These are phyloP conservation scores for Cryptococcus amylolentus DNA, from an alignment of 1,284 basidiomycete species.

Conservation along the genomic window DNA sequence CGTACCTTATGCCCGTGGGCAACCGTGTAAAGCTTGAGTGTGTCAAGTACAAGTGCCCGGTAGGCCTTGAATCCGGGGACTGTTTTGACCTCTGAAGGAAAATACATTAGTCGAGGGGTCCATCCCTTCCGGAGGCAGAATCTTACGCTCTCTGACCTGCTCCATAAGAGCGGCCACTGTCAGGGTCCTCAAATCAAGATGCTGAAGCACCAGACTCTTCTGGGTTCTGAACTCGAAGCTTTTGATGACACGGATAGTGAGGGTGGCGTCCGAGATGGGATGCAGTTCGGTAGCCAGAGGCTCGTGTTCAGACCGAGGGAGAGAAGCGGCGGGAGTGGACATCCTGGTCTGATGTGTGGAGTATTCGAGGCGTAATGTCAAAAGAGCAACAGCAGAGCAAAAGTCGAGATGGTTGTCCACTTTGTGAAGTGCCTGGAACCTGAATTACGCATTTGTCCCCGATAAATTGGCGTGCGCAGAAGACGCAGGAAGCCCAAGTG, in stretches of 20 bases:
- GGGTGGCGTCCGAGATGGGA: conserved; percentile 36
- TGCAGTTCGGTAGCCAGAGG: conserved; percentile 29
- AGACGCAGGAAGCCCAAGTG: not conserved
- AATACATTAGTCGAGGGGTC: not conserved
- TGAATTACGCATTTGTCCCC: not conserved
- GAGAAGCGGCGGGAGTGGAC: not conserved
- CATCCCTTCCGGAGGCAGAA: not conserved
- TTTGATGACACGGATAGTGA: conserved; percentile 81
- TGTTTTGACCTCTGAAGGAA: conserved; percentile 62
- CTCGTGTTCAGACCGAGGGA: conserved; percentile 15
- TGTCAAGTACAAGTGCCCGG: conserved; percentile 68
- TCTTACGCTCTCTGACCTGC: conserved; percentile 57
- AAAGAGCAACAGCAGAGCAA: not conserved
- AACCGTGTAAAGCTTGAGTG: conserved; percentile 87
- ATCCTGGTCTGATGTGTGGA: not conserved
- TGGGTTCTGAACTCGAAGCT: conserved; percentile 89
- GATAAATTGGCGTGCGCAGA: not conserved
- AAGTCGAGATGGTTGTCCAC: not conserved
- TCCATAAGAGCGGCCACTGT: conserved; percentile 77
- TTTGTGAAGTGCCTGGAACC: too few relatives aligned
- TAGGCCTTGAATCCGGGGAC: conserved; percentile 83
- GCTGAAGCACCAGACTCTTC: conserved; percentile 77
- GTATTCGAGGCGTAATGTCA: not conserved
- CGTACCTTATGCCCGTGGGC: conserved; percentile 88
- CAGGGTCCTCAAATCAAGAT: conserved; percentile 71